A percentile compares a stretch with the other conserved stretches of the same genome.
Evolutionary conservation across 441 rosid species (phyloP).

Genomic region (Corymbia citriodora): DNA sequence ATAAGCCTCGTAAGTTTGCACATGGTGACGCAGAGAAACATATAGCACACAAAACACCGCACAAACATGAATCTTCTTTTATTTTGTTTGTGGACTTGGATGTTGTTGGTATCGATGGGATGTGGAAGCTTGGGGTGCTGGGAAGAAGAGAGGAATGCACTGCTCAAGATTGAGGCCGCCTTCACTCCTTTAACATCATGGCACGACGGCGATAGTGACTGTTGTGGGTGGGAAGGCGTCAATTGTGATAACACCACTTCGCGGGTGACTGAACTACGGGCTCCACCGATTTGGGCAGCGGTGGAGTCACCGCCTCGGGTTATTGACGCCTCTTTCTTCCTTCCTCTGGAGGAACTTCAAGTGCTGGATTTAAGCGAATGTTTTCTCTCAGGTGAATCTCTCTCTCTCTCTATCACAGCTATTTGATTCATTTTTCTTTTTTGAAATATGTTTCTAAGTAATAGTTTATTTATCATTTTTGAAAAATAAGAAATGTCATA

Average conservation of each 20-base stretch:
- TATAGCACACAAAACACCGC: neutral
- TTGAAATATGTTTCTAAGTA: neutral
- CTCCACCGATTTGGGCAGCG: fast-evolving
- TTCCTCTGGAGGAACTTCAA: neutral
- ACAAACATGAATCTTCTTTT: neutral
- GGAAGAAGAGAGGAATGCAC: neutral
- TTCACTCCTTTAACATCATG: fast-evolving
- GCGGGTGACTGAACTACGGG: neutral
- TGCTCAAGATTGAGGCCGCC: neutral
- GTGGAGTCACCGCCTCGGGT: fast-evolving
- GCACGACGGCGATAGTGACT: fast-evolving
- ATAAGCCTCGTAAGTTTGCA: neutral
- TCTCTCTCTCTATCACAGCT: neutral
- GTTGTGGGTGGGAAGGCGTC: neutral
- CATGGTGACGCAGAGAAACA: neutral
- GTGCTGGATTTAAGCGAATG: neutral
- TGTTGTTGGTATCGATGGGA: neutral
- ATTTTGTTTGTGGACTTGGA: neutral
- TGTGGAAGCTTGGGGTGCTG: neutral
- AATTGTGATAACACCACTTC: neutral
- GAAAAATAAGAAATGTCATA: neutral
- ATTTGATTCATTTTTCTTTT: neutral
- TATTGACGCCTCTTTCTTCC: neutral
- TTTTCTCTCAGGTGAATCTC: neutral
- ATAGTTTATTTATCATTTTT: neutral